Conservation (phyloP, 441 rosid genomes). For the Croton laevigatus region DNA sequence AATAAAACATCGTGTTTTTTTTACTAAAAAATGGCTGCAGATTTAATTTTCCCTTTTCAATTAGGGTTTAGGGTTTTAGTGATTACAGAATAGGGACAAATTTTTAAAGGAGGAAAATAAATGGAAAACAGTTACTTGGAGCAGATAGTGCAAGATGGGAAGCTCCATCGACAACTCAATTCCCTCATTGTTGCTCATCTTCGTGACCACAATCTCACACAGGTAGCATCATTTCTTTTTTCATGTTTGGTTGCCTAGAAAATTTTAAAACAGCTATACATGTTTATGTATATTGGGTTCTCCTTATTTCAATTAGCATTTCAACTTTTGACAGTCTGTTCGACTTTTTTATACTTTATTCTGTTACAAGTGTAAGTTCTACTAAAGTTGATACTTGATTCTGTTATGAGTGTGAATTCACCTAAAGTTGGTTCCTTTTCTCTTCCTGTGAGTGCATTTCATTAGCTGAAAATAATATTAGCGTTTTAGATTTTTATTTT, state of each 20-base stretch:
- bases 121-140: conserved; percentile 60
- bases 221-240: conserved; percentile 30
- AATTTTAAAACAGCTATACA: background rate
- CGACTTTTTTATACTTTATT: background rate
- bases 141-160: conserved; percentile 71
- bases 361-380: background rate
- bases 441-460: background rate
- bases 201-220: conserved; percentile 68
- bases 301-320: background rate
- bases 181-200: conserved; percentile 81
- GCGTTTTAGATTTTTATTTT: conserved; percentile 1
- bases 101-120: background rate
- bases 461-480: background rate
- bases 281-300: background rate
- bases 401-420: background rate
- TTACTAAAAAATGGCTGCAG: no score
- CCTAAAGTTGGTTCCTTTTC: background rate
- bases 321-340: background rate
- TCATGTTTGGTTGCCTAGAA: background rate
- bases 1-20: no score
- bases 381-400: background rate
- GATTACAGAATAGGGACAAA: background rate
- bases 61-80: no score
- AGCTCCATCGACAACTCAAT: conserved; percentile 59
- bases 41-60: no score